Evolutionary conservation across 371 early-diverging fungal genomes (phyloP).

Genomic region (Saksenaea vasiformis): DNA sequence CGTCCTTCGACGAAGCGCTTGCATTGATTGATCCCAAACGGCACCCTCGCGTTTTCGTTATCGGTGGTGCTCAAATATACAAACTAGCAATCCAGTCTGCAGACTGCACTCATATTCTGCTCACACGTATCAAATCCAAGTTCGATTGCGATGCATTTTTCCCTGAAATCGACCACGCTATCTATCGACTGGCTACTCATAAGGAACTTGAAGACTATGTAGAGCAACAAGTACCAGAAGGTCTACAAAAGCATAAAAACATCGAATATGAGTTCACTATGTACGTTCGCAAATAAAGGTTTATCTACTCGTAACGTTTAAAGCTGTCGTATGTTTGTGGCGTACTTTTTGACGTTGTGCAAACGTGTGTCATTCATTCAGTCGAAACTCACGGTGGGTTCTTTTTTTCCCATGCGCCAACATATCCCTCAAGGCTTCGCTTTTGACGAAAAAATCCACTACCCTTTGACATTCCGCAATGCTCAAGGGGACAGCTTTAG

Average conservation of each 20-base stretch:
- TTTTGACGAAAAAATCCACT: conserved; percentile 13
- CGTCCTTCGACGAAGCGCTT: conserved; percentile 37
- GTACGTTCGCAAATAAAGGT: conserved; percentile 22
- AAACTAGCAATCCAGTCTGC: conserved; percentile 52
- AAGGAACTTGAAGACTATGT: conserved; percentile 47
- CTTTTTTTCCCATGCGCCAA: conserved; percentile 26
- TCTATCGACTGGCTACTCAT: conserved; percentile 30
- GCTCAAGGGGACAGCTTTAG: conserved; percentile 19
- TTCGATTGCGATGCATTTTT: conserved; percentile 72
- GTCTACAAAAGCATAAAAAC: conserved; percentile 45
- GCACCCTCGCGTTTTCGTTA: conserved; percentile 50
- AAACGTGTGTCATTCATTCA: neutral
- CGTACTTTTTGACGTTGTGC: neutral
- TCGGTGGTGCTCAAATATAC: conserved; percentile 72
- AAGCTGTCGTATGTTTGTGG: neutral
- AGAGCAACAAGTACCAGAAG: conserved; percentile 45
- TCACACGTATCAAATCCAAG: conserved; percentile 58
- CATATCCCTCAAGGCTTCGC: conserved; percentile 27
- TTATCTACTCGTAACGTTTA: neutral
- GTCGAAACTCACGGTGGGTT: neutral
- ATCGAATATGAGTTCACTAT: conserved; percentile 49
- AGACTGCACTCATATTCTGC: conserved; percentile 56
- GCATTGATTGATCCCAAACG: conserved; percentile 11
- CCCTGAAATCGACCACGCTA: conserved; percentile 49
- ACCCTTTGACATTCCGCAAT: conserved; percentile 34